These are phyloP conservation scores for Eucalyptus paniculata DNA, from an alignment of 345 rosid species.

Conservation along the genomic window DNA sequence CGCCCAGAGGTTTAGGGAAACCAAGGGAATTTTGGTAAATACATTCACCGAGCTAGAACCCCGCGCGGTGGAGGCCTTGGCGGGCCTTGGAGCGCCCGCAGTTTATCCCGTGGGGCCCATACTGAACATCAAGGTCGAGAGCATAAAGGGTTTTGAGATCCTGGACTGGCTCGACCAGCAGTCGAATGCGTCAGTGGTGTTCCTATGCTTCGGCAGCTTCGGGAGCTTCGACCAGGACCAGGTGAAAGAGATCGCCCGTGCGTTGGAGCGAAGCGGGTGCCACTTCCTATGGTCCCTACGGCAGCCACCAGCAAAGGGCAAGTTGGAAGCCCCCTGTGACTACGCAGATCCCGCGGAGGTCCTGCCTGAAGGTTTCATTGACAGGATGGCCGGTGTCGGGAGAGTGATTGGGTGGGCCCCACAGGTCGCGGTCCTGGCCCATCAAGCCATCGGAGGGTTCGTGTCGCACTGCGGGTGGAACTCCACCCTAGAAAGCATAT, in stretches of 20 bases:
- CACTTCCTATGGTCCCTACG: constrained; percentile 32
- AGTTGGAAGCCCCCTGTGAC: not conserved
- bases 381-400: constrained; percentile 14
- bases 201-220: no score
- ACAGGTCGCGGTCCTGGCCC: not conserved
- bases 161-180: no score
- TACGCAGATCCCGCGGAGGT: constrained; percentile 1
- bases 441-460: constrained; percentile 34
- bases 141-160: no score
- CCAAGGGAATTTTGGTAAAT: constrained; percentile 39
- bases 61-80: not conserved
- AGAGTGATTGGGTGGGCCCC: constrained; percentile 53
- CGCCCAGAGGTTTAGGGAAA: not conserved
- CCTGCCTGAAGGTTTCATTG: constrained; percentile 27
- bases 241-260: constrained; percentile 4
- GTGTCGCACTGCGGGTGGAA: constrained; percentile 64
- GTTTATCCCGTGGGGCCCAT: no score
- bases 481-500: constrained; percentile 35
- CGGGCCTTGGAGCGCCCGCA: not conserved
- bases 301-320: not conserved
- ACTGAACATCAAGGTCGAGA: no score
- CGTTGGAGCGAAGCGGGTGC: not conserved
- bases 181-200: no score
- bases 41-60: constrained; percentile 36
- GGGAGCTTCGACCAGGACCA: constrained; percentile 23